Evolutionary conservation across 2,329 filamentous ascomycete species (phyloP).

Genomic region (Sarocladium brachiariae): DNA sequence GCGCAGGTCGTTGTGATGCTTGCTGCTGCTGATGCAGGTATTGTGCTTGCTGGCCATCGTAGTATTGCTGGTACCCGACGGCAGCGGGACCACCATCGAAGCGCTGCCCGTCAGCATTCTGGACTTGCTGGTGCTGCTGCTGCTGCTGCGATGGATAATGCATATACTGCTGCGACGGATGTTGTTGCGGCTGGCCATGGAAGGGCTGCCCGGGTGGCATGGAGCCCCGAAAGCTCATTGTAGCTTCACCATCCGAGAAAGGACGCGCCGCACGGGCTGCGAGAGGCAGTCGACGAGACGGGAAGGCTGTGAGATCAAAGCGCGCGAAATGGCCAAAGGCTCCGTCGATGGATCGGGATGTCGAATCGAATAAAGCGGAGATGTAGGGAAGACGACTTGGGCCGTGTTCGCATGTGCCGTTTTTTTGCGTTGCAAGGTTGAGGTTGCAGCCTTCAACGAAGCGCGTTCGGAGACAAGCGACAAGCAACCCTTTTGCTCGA

Average conservation of each 20-base stretch:
- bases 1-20: neutral
- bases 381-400: too few species aligned
- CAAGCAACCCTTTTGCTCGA: too few species aligned
- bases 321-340: neutral
- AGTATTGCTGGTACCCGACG: constrained; percentile 15
- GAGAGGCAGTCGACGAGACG: neutral
- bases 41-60: constrained; percentile 14
- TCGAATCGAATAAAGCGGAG: neutral
- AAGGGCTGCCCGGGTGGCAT: constrained; percentile 12
- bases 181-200: constrained; percentile 9
- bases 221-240: constrained; percentile 11
- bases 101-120: constrained; percentile 11
- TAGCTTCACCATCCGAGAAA: constrained; percentile 4
- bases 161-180: constrained; percentile 10
- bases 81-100: constrained; percentile 13
- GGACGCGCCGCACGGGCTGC: constrained; percentile 7
- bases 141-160: constrained; percentile 13
- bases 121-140: constrained; percentile 11
- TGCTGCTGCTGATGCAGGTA: constrained; percentile 17
- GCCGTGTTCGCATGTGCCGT: constrained; percentile 2
- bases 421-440: constrained; percentile 2
- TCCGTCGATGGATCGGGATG: neutral
- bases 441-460: constrained; percentile 1
- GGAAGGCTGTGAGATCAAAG: neutral
- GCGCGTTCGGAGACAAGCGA: constrained; percentile 7